Conservation (phyloP, 768 basidiomycete genomes). For the Russula lepida region DNA sequence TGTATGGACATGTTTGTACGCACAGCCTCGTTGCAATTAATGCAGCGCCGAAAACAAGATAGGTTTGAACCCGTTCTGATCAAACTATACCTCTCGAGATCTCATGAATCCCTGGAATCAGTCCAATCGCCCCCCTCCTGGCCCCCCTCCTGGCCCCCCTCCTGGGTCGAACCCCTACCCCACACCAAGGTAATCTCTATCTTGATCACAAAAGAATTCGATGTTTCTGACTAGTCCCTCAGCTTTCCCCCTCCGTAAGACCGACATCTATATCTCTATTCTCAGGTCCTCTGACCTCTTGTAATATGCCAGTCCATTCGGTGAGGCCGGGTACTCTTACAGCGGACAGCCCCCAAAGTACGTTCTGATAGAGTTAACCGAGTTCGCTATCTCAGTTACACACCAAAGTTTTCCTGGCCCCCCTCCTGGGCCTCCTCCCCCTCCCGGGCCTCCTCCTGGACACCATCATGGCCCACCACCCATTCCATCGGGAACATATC, state of each 20-base stretch:
- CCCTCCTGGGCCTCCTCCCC: slow-evolving; percentile 13
- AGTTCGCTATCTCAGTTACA: not conserved
- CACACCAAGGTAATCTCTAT: slow-evolving; percentile 2
- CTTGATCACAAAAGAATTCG: not conserved
- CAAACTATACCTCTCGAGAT: slow-evolving; percentile 4
- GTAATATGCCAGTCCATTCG: slow-evolving; percentile 1
- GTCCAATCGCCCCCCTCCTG: not conserved
- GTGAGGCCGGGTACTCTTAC: slow-evolving; percentile 13
- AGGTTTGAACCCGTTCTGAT: not conserved
- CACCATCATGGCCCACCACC: slow-evolving; percentile 19
- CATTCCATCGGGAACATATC: slow-evolving; percentile 9
- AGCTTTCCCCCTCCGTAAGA: slow-evolving; percentile 17
- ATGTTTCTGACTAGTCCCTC: not conserved
- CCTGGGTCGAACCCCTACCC: not conserved
- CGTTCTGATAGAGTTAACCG: slow-evolving; percentile 7
- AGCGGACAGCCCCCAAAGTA: slow-evolving; percentile 16
- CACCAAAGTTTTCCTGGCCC: slow-evolving; percentile 4
- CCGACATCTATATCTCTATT: not conserved
- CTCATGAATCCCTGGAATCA: slow-evolving; percentile 10
- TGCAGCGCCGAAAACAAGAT: not conserved
- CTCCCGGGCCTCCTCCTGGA: slow-evolving; percentile 17
- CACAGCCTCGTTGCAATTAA: not conserved
- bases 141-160: slow-evolving; percentile 10
- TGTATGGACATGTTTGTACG: not conserved
- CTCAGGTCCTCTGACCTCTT: not conserved